Evolutionary conservation across 2,329 filamentous ascomycete species (phyloP).

Genomic region (Neopestalotiopsis rosae): DNA sequence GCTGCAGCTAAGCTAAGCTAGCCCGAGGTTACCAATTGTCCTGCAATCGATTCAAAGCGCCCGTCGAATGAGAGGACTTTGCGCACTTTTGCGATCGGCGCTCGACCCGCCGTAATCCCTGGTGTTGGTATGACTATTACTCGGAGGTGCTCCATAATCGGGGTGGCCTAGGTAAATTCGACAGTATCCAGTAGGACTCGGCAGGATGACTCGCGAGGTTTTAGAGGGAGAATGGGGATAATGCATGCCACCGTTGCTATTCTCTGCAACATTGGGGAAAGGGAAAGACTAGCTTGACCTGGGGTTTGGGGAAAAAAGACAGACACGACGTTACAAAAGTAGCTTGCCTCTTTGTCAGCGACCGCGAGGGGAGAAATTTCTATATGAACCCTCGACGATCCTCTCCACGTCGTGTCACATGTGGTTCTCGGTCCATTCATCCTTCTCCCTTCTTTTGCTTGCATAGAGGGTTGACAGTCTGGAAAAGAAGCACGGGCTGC

Average conservation of each 20-base stretch:
- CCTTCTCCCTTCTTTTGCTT: neutral
- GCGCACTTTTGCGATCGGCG: conserved; percentile 12
- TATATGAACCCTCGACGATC: conserved; percentile 11
- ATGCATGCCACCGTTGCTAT: conserved; percentile 4
- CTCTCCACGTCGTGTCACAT: conserved; percentile 7
- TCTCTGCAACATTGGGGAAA: neutral
- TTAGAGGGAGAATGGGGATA: neutral
- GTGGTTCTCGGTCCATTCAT: neutral
- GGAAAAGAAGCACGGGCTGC: conserved; percentile 1
- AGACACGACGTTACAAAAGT: neutral
- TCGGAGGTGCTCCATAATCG: conserved; percentile 12
- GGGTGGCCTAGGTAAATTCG: neutral
- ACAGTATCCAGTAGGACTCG: neutral
- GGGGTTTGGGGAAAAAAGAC: neutral
- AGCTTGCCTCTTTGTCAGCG: conserved; percentile 12
- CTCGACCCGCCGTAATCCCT: conserved; percentile 15
- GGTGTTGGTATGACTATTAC: neutral
- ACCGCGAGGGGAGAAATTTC: neutral
- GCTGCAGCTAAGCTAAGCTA: neutral
- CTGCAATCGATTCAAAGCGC: conserved; percentile 13
- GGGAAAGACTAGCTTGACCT: neutral
- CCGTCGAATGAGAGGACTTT: conserved; percentile 17
- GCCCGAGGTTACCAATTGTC: conserved; percentile 4
- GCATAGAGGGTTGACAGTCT: conserved; percentile 3
- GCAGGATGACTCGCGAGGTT: conserved; percentile 10